Evolutionary conservation across 352 stramenopile species (phyloP).

Genomic region (Phytophthora vignae): DNA sequence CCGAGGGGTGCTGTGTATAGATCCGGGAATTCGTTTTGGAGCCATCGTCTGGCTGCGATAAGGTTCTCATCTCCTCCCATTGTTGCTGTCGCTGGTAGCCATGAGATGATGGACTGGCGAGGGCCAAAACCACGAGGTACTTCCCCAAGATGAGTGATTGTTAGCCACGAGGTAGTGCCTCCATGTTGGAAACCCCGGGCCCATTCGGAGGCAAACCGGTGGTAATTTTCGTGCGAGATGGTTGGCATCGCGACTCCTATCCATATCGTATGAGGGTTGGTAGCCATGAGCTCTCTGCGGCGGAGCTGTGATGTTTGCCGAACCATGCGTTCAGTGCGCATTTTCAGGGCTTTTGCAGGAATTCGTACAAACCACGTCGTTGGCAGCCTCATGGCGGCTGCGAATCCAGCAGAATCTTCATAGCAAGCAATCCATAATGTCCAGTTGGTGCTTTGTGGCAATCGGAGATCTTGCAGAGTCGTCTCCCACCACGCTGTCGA

Average conservation of each 20-base stretch:
- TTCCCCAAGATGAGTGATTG: too few species aligned
- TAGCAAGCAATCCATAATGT: neutral
- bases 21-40: neutral
- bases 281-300: neutral
- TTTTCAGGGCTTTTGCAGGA: neutral
- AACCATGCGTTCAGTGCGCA: neutral
- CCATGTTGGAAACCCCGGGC: too few species aligned
- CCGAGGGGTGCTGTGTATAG: neutral
- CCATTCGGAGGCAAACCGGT: neutral
- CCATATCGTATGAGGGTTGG: neutral
- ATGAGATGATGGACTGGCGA: neutral
- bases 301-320: neutral
- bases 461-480: too few species aligned
- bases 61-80: neutral
- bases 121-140: too few species aligned
- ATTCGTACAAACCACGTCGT: neutral
- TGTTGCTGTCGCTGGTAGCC: neutral
- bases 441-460: too few species aligned
- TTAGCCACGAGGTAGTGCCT: neutral
- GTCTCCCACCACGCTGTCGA: too few species aligned
- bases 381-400: neutral
- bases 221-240: neutral
- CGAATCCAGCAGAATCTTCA: neutral
- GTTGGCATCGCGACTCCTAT: neutral
- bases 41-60: neutral